Base-by-base conservation (phyloP, 352 stramenopile species). In the Thalassiosira mediterranea region DNA sequence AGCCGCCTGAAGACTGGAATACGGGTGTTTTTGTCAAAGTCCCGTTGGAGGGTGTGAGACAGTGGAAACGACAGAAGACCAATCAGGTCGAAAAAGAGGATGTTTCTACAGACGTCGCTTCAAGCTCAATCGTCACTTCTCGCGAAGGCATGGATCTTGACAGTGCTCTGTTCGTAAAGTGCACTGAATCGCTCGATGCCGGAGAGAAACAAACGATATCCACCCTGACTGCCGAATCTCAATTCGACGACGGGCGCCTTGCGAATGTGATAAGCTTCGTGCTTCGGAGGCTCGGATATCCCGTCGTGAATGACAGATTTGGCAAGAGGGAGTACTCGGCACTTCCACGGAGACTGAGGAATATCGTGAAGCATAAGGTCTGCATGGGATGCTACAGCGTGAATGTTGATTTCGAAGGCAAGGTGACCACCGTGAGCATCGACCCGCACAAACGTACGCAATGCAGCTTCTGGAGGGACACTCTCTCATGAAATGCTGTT, bases 221-320 rank as follows among this genome's bases (percentile, higher is more conserved):
- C 56, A 78, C 69, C 19, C 29, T 78, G 10, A 57, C 29, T 26
- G 37, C 66, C 17, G 31, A 60, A 37, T 72, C 49, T 47, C 38
- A 44, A 0, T 40, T 67, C 31, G 72, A 69, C 19, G 57, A 77
- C 42, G 69, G 76, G n/a, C 59, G 58, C 32, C 46, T 88, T 8
- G 72, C 68, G 1, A 73, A 77, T 26, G 47, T 60, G 1, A 75
- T 76, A 52, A 60, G 57, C 0, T 76, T 48, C 29, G 65, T 64
- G n/a, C 60, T 88, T 19, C 72, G 83, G 13, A 73, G 80, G 37
- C 34, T 68, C 53, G 72, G 66, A 51, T 77, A 71, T 76, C 72
- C 79, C 5, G 72, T 90, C 0, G 77, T 90, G 0, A 78, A 81
- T 51, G 83, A 90, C 70, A 40, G 61, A 47, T 85, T 87, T 80